Conservation (phyloP, 1,139 yeast genomes). For the Geotrichum aggregatum region DNA sequence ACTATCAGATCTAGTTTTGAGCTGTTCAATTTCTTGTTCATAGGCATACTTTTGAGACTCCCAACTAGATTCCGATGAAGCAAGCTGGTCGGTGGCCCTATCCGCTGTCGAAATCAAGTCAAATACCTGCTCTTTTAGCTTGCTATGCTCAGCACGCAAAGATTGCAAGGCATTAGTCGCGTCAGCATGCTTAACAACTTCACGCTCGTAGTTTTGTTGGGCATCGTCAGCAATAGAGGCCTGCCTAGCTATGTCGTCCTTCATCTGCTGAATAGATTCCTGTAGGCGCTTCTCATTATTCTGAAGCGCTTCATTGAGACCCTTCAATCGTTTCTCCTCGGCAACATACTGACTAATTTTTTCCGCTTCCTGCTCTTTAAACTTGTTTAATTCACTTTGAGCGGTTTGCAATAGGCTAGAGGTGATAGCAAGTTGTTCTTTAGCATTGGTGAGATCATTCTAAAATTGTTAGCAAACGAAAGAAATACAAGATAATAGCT, state of each 20-base stretch:
- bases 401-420: constrained; percentile 32
- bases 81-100: constrained; percentile 37
- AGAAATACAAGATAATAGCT: constrained; percentile 30
- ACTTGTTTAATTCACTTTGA: constrained; percentile 20
- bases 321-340: constrained; percentile 41
- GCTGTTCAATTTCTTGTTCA: constrained; percentile 52
- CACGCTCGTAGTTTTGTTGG: constrained; percentile 56
- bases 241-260: constrained; percentile 52
- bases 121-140: constrained; percentile 41
- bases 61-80: constrained; percentile 45
- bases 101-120: constrained; percentile 39
- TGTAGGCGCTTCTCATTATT: constrained; percentile 39
- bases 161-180: constrained; percentile 46
- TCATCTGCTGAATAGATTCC: constrained; percentile 30
- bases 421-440: constrained; percentile 38
- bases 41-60: constrained; percentile 42
- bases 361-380: constrained; percentile 28
- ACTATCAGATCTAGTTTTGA: constrained; percentile 51
- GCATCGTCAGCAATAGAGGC: constrained; percentile 49
- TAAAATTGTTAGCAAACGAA: constrained; percentile 25
- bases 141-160: constrained; percentile 45
- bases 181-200: constrained; percentile 55
- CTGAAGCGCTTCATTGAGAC: constrained; percentile 45
- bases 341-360: constrained; percentile 31
- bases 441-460: constrained; percentile 40